Percentiles rank a stretch among this genome's conserved stretches.
Evolutionary conservation across 371 early-diverging fungal species (phyloP).

Genomic region (Fennellomyces sp.): DNA sequence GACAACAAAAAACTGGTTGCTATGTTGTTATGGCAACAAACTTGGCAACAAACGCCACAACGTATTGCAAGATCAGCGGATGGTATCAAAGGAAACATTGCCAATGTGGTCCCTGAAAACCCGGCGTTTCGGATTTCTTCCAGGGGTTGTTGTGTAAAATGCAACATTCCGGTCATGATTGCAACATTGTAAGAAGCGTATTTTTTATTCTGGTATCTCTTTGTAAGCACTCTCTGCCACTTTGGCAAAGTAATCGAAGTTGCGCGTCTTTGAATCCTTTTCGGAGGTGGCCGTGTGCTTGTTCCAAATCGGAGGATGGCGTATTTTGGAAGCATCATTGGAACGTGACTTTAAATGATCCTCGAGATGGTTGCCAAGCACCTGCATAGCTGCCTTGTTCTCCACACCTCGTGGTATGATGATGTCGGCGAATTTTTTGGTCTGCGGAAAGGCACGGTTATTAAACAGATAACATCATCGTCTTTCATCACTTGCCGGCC

Average conservation of each 20-base stretch:
- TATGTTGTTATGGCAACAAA: too few species aligned
- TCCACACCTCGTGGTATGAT: conserved; percentile 84
- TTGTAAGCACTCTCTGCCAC: conserved; percentile 36
- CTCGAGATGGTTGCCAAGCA: conserved; percentile 67
- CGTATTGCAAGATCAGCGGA: too few species aligned
- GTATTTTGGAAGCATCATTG: background rate
- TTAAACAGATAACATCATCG: background rate
- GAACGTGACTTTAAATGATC: conserved; percentile 44
- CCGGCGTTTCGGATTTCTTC: too few species aligned
- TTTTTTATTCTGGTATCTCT: conserved; percentile 42
- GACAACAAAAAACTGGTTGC: too few species aligned
- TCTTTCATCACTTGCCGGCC: conserved; percentile 55
- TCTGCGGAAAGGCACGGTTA: conserved; percentile 29
- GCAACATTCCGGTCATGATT: too few species aligned
- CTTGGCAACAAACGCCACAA: too few species aligned
- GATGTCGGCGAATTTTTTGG: conserved; percentile 85
- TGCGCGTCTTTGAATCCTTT: conserved; percentile 8
- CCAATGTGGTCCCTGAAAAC: too few species aligned
- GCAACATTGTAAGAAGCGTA: too few species aligned
- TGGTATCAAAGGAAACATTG: too few species aligned
- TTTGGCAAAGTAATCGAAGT: conserved; percentile 29
- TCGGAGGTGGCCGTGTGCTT: background rate
- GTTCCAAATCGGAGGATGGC: background rate
- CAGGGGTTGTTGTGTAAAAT: too few species aligned
- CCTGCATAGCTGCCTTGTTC: conserved; percentile 75